Base-by-base conservation (phyloP, 1,284 basidiomycete species). In the Ganoderma multipileum region DNA sequence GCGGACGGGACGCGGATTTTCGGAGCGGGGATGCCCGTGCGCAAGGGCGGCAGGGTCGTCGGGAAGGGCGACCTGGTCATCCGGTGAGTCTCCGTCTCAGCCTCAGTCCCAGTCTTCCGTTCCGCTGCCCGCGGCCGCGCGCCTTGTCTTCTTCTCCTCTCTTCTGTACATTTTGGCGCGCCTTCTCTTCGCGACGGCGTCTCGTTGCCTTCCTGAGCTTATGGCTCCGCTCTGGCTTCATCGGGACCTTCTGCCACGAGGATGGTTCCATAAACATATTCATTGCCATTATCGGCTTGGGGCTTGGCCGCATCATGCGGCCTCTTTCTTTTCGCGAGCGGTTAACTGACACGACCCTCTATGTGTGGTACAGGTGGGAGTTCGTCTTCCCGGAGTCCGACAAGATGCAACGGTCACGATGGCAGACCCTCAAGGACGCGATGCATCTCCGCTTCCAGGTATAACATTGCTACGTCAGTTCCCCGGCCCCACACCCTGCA, bases 21-120 rank as follows among this genome's bases (percentile, higher is more conserved):
- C 60, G 92, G 90, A 50, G 92, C 92, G 76, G 95, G 95, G 18
- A 96, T 97, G 95, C 95, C 95, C 39, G 85, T 94, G 55, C 85
- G 89, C 62, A 74, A 73, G 71, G 85, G 87, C 50, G 87, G 88
- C n/a, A 84, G 85, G 71, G 81, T 86, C 7, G 84, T 90, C 73
- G 88, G 89, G 65, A 87, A 91, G 75, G 95, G 95, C 20, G 92
- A 95, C 79, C 82, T 97, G 72, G 83, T 94, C 70, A 86, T 97
- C 69, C 87, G 86, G 84, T 94, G 84, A 79, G 91, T 75, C 38
- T 18, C 7, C 6, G 44, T 50, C 23, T 50, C 23, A 0, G 44
- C 8, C 44, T 47, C n/a, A 11, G 47, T 26, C 47, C 5, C 7
- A n/a, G 23, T 26, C 47, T 50, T 50, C 47, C 23, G 47, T 26